These are phyloP conservation scores for Leersia perrieri DNA, from an alignment of 176 grass and related monocot species.

Conservation along the genomic window DNA sequence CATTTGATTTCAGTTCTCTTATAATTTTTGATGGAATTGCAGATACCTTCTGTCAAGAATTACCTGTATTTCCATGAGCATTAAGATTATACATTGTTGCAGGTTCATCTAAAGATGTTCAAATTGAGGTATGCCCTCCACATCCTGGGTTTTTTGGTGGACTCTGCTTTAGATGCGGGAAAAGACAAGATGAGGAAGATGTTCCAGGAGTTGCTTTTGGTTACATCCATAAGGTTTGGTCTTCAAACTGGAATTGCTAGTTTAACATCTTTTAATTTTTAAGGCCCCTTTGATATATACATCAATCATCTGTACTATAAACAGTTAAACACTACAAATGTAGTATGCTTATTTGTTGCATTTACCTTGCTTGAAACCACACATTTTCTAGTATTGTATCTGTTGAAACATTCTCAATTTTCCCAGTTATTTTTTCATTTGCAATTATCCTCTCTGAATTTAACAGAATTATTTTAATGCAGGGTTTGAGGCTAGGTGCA, in stretches of 20 bases:
- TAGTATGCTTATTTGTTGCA: background rate
- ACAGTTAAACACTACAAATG: too few species aligned
- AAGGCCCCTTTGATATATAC: background rate
- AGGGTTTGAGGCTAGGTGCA: slow-evolving; percentile 72
- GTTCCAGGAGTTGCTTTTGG: slow-evolving; percentile 70
- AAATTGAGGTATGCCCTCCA: slow-evolving; percentile 45
- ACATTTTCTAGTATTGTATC: background rate
- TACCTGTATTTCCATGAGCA: background rate
- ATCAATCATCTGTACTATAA: background rate
- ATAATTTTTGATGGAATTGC: background rate
- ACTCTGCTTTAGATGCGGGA: slow-evolving; percentile 59
- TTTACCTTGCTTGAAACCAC: background rate
- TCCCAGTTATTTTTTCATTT: background rate
- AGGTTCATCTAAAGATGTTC: slow-evolving; percentile 44
- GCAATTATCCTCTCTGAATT: slow-evolving; percentile 9
- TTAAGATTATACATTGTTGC: slow-evolving; percentile 25
- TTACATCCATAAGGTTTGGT: slow-evolving; percentile 87
- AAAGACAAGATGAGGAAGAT: slow-evolving; percentile 61
- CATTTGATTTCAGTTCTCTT: too few species aligned
- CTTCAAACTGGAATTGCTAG: background rate
- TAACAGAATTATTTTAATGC: slow-evolving; percentile 28
- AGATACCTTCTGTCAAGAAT: background rate
- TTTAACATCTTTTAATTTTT: background rate
- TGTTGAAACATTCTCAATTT: background rate
- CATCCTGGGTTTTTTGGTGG: slow-evolving; percentile 72